Percentiles rank a stretch among this genome's conserved stretches.
Conservation (phyloP, 495 filamentous ascomycete genomes). For the Neurospora tetrasperma region DNA sequence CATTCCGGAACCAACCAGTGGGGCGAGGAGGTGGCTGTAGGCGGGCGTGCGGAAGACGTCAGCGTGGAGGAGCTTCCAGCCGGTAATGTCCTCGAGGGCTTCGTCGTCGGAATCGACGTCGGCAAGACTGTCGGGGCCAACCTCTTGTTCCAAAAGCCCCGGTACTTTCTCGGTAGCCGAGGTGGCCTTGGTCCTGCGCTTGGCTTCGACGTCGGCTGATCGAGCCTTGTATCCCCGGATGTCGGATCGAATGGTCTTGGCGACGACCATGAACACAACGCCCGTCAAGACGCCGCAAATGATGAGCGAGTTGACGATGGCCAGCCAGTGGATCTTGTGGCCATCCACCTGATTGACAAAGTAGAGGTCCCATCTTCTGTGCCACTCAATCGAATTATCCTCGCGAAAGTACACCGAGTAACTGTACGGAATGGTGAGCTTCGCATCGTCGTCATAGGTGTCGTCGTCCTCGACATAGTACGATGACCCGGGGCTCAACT, state of each 20-base stretch:
- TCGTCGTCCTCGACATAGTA: slow-evolving; percentile 44
- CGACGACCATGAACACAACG: slow-evolving; percentile 77
- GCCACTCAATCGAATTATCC: slow-evolving; percentile 75
- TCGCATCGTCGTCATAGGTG: slow-evolving; percentile 53
- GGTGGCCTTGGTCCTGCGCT: slow-evolving; percentile 40
- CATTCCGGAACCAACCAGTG: slow-evolving; percentile 79
- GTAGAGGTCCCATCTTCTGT: slow-evolving; percentile 82
- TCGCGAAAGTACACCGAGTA: slow-evolving; percentile 92
- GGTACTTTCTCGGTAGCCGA: not conserved
- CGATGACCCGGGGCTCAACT: slow-evolving; percentile 46
- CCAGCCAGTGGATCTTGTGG: slow-evolving; percentile 81
- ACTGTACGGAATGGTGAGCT: slow-evolving; percentile 72
- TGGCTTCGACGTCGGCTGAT: not conserved
- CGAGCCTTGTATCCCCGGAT: slow-evolving; percentile 57
- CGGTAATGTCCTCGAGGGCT: slow-evolving; percentile 69
- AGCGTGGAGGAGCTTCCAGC: slow-evolving; percentile 90
- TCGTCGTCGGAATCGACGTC: slow-evolving; percentile 69
- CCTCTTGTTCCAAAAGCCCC: slow-evolving; percentile 56
- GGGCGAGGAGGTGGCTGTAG: slow-evolving; percentile 69
- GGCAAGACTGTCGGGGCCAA: slow-evolving; percentile 43
- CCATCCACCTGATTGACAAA: slow-evolving; percentile 87
- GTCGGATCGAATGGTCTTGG: slow-evolving; percentile 71
- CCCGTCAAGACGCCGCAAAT: slow-evolving; percentile 76
- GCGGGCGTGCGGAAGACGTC: slow-evolving; percentile 82
- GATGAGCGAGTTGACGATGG: slow-evolving; percentile 82